A percentile compares a stretch with the other conserved stretches of the same genome.
phyloP scores from a whole-genome alignment of 768 basidiomycete species.

The Candolleomyces aberdarensis region DNA sequence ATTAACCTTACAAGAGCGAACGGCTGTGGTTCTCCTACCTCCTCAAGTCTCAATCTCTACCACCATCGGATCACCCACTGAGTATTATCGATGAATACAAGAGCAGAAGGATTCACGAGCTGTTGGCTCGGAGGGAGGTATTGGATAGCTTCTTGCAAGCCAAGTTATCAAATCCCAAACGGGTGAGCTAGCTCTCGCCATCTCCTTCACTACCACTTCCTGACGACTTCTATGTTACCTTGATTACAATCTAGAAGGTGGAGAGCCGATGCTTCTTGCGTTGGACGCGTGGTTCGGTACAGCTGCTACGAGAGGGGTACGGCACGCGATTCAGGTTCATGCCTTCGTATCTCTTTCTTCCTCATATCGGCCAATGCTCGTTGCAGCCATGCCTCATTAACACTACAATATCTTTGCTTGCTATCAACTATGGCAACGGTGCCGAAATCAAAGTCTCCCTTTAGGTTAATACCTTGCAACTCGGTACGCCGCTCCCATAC shows the following conservation, averaged over 20 bases:
- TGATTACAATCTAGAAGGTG: slow-evolving; percentile 87
- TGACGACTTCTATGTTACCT: neutral
- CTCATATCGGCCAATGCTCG: neutral
- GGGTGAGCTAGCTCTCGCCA: slow-evolving; percentile 31
- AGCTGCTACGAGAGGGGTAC: slow-evolving; percentile 65
- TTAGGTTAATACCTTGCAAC: slow-evolving; percentile 77
- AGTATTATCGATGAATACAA: slow-evolving; percentile 25
- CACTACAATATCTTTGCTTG: slow-evolving; percentile 59
- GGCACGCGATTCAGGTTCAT: slow-evolving; percentile 55
- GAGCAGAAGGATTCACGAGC: slow-evolving; percentile 59
- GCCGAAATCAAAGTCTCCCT: slow-evolving; percentile 68
- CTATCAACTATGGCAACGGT: slow-evolving; percentile 48
- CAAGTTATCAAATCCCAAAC: slow-evolving; percentile 86
- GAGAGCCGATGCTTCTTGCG: slow-evolving; percentile 91
- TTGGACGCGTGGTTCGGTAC: slow-evolving; percentile 73
- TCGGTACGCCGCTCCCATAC: slow-evolving; percentile 38
- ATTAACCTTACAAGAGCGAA: slow-evolving; percentile 82
- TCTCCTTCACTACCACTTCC: neutral
- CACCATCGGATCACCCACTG: slow-evolving; percentile 32
- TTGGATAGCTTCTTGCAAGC: slow-evolving; percentile 82
- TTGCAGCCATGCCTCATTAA: slow-evolving; percentile 69
- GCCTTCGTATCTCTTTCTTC: neutral
- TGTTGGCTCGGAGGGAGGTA: slow-evolving; percentile 74
- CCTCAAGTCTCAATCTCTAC: slow-evolving; percentile 60
- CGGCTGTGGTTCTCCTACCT: slow-evolving; percentile 87